Evolutionary conservation across 129 eudicot species (phyloP).

Genomic region (Lactuca saligna): DNA sequence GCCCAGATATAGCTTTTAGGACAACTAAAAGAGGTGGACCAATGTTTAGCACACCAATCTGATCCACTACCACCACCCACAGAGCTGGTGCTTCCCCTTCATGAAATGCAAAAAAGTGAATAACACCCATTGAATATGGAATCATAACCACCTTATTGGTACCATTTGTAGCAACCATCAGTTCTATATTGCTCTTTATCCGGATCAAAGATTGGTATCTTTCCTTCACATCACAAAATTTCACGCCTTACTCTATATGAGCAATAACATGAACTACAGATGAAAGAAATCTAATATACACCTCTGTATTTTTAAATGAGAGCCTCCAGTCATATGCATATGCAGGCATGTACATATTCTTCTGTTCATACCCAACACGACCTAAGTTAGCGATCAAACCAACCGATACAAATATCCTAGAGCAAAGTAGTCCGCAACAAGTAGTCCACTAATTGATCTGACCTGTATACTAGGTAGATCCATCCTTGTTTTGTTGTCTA

Average conservation of each 20-base stretch:
- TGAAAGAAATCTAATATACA: slow-evolving; percentile 19
- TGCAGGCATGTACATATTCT: slow-evolving; percentile 93
- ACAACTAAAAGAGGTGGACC: slow-evolving; percentile 97
- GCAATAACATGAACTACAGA: background rate
- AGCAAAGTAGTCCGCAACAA: slow-evolving; percentile 96
- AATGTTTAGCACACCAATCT: slow-evolving; percentile 88
- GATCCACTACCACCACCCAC: slow-evolving; percentile 99
- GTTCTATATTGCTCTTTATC: slow-evolving; percentile 88
- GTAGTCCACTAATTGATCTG: slow-evolving; percentile 88
- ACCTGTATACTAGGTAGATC: slow-evolving; percentile 88
- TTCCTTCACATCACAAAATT: slow-evolving; percentile 46
- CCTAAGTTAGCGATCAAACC: slow-evolving; percentile 90
- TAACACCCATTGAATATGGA: slow-evolving; percentile 97
- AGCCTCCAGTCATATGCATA: slow-evolving; percentile 86
- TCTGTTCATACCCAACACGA: slow-evolving; percentile 89
- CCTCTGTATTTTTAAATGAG: slow-evolving; percentile 94
- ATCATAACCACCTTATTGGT: slow-evolving; percentile 85
- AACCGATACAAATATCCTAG: slow-evolving; percentile 99
- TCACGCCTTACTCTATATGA: slow-evolving; percentile 13
- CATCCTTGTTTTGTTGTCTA: slow-evolving; percentile 89
- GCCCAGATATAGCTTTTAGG: slow-evolving; percentile 93
- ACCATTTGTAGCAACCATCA: slow-evolving; percentile 91
- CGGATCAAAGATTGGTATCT: slow-evolving; percentile 91
- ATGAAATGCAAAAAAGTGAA: slow-evolving; percentile 86
- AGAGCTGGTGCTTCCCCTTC: slow-evolving; percentile 99